These are phyloP conservation scores for Salvia hispanica DNA, from an alignment of 257 asterid genomes.

Conservation along the genomic window DNA sequence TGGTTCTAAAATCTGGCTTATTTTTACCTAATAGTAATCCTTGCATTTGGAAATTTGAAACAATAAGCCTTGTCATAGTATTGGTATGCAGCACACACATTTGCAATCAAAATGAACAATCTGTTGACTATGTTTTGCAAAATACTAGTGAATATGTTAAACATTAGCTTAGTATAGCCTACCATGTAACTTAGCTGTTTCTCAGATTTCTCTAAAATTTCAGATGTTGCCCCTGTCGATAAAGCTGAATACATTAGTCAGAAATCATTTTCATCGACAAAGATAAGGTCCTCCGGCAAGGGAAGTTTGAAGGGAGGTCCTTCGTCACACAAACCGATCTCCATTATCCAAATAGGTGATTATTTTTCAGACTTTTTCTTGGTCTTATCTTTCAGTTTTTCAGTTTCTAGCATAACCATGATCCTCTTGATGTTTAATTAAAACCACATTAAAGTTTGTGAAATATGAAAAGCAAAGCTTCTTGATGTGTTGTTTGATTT, in stretches of 20 bases:
- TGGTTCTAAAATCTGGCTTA: background rate
- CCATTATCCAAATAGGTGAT: conserved; percentile 22
- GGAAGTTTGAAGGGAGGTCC: background rate
- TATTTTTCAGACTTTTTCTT: conserved; percentile 7
- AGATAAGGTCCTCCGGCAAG: conserved; percentile 13
- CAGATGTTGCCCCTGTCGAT: background rate
- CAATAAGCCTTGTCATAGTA: background rate
- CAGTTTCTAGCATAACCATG: no score
- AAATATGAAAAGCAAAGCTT: background rate
- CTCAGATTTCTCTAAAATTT: no score
- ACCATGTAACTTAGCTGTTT: no score
- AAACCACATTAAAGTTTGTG: no score
- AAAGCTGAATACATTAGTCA: conserved; percentile 17
- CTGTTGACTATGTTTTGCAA: no score
- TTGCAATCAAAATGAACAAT: no score
- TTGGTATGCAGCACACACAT: no score
- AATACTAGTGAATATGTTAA: no score
- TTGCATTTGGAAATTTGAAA: background rate
- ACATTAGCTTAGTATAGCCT: no score
- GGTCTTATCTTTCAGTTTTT: no score
- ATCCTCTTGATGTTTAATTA: no score
- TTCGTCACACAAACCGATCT: conserved; percentile 5
- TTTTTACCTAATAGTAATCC: background rate
- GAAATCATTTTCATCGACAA: background rate
- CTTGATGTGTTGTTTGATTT: background rate